Percentiles rank a stretch among this genome's conserved stretches.
These are phyloP conservation scores for Mortierella sp. DNA, from an alignment of 371 early-diverging fungal genomes.

Conservation along the genomic window DNA sequence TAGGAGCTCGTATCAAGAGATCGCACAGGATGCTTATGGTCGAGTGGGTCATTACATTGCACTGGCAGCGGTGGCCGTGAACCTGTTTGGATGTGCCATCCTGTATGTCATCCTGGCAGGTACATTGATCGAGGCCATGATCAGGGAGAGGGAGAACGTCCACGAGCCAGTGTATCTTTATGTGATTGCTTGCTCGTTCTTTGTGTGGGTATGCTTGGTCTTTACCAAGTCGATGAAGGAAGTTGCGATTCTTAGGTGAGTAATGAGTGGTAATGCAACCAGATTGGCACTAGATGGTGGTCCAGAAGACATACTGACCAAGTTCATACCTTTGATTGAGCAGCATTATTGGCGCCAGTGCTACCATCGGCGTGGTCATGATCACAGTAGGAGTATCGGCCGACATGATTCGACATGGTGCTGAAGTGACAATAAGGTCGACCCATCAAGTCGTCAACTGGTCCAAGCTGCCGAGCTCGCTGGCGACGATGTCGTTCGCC, in stretches of 20 bases:
- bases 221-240: conserved; percentile 48
- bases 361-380: conserved; percentile 34
- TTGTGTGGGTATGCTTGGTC: conserved; percentile 42
- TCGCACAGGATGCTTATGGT: conserved; percentile 70
- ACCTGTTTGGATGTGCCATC: conserved; percentile 37
- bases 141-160: background rate
- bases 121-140: conserved; percentile 30
- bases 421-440: background rate
- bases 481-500: conserved; percentile 79
- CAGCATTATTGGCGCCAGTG: conserved; percentile 33
- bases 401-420: conserved; percentile 7
- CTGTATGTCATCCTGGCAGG: conserved; percentile 37
- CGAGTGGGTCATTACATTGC: conserved; percentile 60
- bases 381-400: conserved; percentile 32
- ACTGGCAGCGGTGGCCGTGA: conserved; percentile 60
- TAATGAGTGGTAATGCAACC: no score
- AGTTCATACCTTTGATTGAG: background rate
- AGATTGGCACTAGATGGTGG: no score
- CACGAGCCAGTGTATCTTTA: conserved; percentile 2
- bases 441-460: conserved; percentile 61
- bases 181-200: conserved; percentile 17
- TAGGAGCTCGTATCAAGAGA: conserved; percentile 59
- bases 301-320: background rate
- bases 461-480: conserved; percentile 61
- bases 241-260: conserved; percentile 33